These are phyloP conservation scores for Cantharellus anzutake DNA, from an alignment of 768 basidiomycete species.

Conservation along the genomic window DNA sequence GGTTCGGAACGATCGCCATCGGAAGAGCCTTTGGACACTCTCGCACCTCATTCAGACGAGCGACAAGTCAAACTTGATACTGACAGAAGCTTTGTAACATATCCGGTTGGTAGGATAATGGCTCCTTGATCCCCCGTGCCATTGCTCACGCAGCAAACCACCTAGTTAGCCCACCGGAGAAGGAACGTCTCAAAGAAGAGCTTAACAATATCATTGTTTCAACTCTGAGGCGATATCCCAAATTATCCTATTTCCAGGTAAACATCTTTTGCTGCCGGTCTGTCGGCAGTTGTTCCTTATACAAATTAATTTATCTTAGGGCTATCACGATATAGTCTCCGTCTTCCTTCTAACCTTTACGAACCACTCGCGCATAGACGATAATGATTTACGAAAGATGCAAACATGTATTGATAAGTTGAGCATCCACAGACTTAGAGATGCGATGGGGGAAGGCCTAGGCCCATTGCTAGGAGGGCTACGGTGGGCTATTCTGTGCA, in stretches of 20 bases:
- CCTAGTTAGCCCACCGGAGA: constrained; percentile 12
- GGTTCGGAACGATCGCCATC: background rate
- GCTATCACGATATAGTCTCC: constrained; percentile 83
- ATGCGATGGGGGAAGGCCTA: constrained; percentile 72
- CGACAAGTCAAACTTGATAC: constrained; percentile 79
- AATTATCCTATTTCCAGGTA: constrained; percentile 71
- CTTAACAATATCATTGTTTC: constrained; percentile 56
- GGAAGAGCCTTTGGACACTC: constrained; percentile 10
- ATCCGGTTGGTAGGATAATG: constrained; percentile 54
- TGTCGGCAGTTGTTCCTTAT: background rate
- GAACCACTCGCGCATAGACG: constrained; percentile 32
- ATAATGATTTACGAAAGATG: constrained; percentile 15
- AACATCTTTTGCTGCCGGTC: constrained; percentile 2
- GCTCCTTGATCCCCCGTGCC: background rate
- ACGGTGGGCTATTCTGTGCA: constrained; percentile 24
- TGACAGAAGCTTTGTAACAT: constrained; percentile 81
- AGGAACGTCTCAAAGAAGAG: constrained; percentile 25
- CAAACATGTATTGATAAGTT: constrained; percentile 32
- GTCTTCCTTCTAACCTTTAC: constrained; percentile 66
- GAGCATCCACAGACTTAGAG: constrained; percentile 59
- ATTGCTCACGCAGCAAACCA: constrained; percentile 17
- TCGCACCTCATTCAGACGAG: constrained; percentile 47
- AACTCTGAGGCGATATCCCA: constrained; percentile 52
- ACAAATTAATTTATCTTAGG: constrained; percentile 24
- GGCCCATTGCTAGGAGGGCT: constrained; percentile 73